Percentiles rank a stretch among this genome's conserved stretches.
These are phyloP conservation scores for Aureobasidium sp. DNA, from an alignment of 2,329 filamentous ascomycete genomes.

Conservation along the genomic window DNA sequence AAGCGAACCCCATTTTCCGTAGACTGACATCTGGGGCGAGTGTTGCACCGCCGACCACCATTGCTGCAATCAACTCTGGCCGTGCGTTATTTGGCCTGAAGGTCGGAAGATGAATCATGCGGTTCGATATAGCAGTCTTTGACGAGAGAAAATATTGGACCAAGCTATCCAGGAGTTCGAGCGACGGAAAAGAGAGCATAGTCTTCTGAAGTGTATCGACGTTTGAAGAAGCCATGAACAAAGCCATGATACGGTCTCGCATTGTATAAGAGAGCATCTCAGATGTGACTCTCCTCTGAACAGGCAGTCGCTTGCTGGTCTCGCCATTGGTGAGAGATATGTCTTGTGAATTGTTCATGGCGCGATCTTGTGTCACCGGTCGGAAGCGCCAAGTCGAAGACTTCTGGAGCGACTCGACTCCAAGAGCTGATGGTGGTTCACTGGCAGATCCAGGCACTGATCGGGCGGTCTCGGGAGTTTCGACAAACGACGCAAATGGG, in stretches of 20 bases:
- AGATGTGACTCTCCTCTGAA: slow-evolving; percentile 36
- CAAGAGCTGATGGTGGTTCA: slow-evolving; percentile 26
- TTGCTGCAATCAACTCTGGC: slow-evolving; percentile 54
- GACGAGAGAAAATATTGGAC: slow-evolving; percentile 53
- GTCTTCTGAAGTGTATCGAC: slow-evolving; percentile 44
- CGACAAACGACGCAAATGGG: slow-evolving; percentile 35
- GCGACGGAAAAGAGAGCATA: slow-evolving; percentile 55
- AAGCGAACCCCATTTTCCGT: slow-evolving; percentile 52
- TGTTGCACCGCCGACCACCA: slow-evolving; percentile 55
- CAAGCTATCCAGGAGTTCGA: slow-evolving; percentile 54
- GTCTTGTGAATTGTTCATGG: slow-evolving; percentile 32
- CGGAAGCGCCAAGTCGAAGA: slow-evolving; percentile 41
- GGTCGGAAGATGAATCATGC: slow-evolving; percentile 56
- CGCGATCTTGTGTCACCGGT: slow-evolving; percentile 32
- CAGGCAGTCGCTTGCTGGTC: slow-evolving; percentile 26
- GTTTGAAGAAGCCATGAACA: slow-evolving; percentile 55
- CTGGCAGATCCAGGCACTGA: slow-evolving; percentile 25
- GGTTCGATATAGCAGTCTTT: slow-evolving; percentile 34
- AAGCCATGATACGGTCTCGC: slow-evolving; percentile 55
- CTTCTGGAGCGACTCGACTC: slow-evolving; percentile 33
- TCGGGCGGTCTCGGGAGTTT: slow-evolving; percentile 23
- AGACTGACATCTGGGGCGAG: slow-evolving; percentile 52
- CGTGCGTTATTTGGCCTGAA: slow-evolving; percentile 50
- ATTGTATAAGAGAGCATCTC: slow-evolving; percentile 37
- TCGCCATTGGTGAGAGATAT: slow-evolving; percentile 35